These are phyloP conservation scores for Cladophialophora exuberans DNA, from an alignment of 2,329 filamentous ascomycete species.

Conservation along the genomic window DNA sequence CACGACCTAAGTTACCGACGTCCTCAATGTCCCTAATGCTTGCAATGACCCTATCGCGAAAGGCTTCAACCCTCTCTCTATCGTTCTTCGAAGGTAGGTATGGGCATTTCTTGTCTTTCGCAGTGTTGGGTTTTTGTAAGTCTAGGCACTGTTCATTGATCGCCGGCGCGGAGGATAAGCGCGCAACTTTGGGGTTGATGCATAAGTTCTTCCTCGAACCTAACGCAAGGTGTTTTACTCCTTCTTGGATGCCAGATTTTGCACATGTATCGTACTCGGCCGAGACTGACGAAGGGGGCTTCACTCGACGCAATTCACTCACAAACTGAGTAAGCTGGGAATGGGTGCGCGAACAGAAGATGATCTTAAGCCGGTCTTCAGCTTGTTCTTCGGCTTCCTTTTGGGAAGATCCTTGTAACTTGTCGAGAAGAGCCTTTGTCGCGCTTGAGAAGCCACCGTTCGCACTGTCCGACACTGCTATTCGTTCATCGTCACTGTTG, in stretches of 20 bases:
- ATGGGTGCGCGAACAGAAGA: conserved; percentile 90
- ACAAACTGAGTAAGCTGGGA: conserved; percentile 90
- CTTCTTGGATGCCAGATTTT: conserved; percentile 24
- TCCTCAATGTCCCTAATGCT: conserved; percentile 94
- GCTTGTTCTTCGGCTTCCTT: conserved; percentile 52
- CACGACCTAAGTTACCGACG: conserved; percentile 74
- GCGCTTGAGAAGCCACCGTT: conserved; percentile 67
- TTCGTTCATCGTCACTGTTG: conserved; percentile 62
- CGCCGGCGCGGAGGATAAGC: conserved; percentile 69
- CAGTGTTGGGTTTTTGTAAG: conserved; percentile 71
- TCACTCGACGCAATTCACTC: conserved; percentile 76
- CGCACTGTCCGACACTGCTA: conserved; percentile 36
- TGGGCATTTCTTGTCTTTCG: conserved; percentile 69
- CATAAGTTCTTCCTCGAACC: conserved; percentile 87
- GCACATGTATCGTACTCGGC: conserved; percentile 52
- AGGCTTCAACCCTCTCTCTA: conserved; percentile 71
- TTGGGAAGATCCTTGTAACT: conserved; percentile 55
- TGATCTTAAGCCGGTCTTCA: conserved; percentile 77
- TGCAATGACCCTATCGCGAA: conserved; percentile 82
- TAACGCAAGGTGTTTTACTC: conserved; percentile 77
- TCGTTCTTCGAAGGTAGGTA: conserved; percentile 81
- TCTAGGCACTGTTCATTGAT: conserved; percentile 95
- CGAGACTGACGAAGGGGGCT: conserved; percentile 76
- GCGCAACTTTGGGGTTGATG: conserved; percentile 81
- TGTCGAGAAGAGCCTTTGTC: conserved; percentile 73